Conservation (phyloP, 2,329 filamentous ascomycete genomes). For the Curvularia lunata region DNA sequence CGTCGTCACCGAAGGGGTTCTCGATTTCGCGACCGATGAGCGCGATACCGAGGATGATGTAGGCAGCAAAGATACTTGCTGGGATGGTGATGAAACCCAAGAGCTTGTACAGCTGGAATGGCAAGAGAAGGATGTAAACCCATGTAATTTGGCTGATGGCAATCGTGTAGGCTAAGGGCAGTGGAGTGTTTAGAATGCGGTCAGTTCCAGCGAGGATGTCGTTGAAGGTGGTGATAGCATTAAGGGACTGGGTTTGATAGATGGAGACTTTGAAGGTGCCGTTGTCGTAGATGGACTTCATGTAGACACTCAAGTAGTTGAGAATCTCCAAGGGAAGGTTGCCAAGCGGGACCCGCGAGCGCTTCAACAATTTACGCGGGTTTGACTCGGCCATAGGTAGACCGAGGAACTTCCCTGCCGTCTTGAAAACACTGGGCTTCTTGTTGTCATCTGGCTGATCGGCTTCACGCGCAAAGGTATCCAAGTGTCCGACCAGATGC, state of each 20-base stretch:
- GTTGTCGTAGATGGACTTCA: conserved; percentile 65
- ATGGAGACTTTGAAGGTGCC: conserved; percentile 61
- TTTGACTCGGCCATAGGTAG: conserved; percentile 77
- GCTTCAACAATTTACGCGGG: conserved; percentile 76
- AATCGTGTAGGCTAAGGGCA: conserved; percentile 84
- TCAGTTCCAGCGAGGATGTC: conserved; percentile 76
- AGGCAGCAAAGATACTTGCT: conserved; percentile 71
- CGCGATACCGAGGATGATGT: conserved; percentile 81
- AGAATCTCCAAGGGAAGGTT: conserved; percentile 83
- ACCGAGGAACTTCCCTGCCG: conserved; percentile 73
- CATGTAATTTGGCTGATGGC: conserved; percentile 85
- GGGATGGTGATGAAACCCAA: conserved; percentile 79
- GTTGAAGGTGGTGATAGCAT: conserved; percentile 67
- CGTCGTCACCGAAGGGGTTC: conserved; percentile 82
- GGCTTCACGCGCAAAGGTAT: conserved; percentile 71
- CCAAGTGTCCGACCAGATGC: conserved; percentile 71
- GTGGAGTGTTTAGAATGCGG: conserved; percentile 78
- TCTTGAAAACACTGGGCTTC: conserved; percentile 57
- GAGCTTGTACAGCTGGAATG: conserved; percentile 73
- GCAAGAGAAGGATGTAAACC: conserved; percentile 79
- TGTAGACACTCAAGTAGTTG: conserved; percentile 69
- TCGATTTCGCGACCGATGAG: conserved; percentile 82
- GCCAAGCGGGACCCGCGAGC: conserved; percentile 71
- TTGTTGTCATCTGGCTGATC: conserved; percentile 39
- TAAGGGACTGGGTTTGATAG: conserved; percentile 66